Base-by-base conservation (phyloP, 2,329 filamentous ascomycete genomes). In the Orbilia ellipsospora region DNA sequence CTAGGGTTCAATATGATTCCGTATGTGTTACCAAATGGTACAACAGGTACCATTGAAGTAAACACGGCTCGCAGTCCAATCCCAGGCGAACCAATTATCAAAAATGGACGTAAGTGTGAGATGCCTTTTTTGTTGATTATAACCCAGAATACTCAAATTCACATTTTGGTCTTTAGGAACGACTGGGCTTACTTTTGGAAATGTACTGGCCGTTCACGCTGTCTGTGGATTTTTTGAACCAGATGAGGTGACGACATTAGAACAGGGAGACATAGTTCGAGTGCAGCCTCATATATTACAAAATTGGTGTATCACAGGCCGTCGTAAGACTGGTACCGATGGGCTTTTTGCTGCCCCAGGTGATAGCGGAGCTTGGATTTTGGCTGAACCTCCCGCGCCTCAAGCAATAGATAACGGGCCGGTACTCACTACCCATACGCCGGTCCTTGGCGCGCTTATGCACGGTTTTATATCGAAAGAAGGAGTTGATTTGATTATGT, bases 331-430 rank as follows among this genome's bases (percentile, higher is more conserved):
- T n/a, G 26, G 13, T 13, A 42, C 66, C 15, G 44, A 64, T 56
- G 50, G 16, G 12, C 28, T 74, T 51, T 74, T 74, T 20, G 70
- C 70, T 5, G 59, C 50, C 1, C 63, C 63, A 1, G 70, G 70
- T 12, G 70, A 74, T 16, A 74, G 70, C 63, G 70, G 70, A 20
- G 70, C 70, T 13, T 74, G 70, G 70, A 54, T 74, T 52, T 44
- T 74, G 16, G 51, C 63, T 1, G 64, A 74, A 4, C 70, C 70
- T 16, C 13, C 12, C 4, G 42, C 52, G 28, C 52, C 52, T 18
- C 52, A 51, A 16, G 57, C 63, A 10, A 20, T 42, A 10, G 45
- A 51, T 18, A 16, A 20, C 0, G 23, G 54, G 5, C 15, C 12
- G 4, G 44, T 68, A 0, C 42, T 63, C 13, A 57, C 45, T 8